Evolutionary conservation across 2,329 filamentous ascomycete genomes (phyloP).

Genomic region (Apiospora koreana): DNA sequence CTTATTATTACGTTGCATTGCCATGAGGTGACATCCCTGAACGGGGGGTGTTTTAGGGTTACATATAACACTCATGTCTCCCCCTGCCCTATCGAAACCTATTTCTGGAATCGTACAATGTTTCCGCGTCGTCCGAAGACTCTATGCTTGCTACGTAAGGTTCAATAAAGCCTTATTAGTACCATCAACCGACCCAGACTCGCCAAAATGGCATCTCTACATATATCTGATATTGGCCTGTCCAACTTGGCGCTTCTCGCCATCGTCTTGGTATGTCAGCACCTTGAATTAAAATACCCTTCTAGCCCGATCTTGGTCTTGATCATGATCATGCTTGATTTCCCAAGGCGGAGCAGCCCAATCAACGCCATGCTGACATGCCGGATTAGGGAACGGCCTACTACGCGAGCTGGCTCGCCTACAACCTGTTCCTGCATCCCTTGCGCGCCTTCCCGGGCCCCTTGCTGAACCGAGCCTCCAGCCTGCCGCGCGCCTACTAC

Average conservation of each 20-base stretch:
- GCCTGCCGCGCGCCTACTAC: slow-evolving; percentile 23
- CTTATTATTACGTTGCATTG: too few relatives aligned
- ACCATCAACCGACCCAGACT: not conserved
- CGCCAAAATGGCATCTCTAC: not conserved
- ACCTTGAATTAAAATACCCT: not conserved
- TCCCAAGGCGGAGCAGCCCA: not conserved
- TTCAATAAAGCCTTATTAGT: not conserved
- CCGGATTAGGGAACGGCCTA: slow-evolving; percentile 21
- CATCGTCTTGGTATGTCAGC: not conserved
- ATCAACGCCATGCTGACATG: not conserved
- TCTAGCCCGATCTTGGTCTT: not conserved
- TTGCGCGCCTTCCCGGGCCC: slow-evolving; percentile 30
- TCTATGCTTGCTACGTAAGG: not conserved
- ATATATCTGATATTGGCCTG: not conserved
- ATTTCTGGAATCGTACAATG: too few relatives aligned
- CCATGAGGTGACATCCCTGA: too few relatives aligned
- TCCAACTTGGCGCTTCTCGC: not conserved
- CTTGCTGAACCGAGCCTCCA: slow-evolving; percentile 26
- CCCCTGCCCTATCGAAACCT: too few relatives aligned
- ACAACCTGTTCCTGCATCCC: slow-evolving; percentile 32
- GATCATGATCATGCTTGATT: not conserved
- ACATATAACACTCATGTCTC: too few relatives aligned
- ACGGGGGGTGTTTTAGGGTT: too few relatives aligned
- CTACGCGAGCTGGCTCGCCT: slow-evolving; percentile 22
- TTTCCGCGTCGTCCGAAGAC: too few relatives aligned